Base-by-base conservation (phyloP, 2,329 filamentous ascomycete species). In the Verticillium nonalfalfae region DNA sequence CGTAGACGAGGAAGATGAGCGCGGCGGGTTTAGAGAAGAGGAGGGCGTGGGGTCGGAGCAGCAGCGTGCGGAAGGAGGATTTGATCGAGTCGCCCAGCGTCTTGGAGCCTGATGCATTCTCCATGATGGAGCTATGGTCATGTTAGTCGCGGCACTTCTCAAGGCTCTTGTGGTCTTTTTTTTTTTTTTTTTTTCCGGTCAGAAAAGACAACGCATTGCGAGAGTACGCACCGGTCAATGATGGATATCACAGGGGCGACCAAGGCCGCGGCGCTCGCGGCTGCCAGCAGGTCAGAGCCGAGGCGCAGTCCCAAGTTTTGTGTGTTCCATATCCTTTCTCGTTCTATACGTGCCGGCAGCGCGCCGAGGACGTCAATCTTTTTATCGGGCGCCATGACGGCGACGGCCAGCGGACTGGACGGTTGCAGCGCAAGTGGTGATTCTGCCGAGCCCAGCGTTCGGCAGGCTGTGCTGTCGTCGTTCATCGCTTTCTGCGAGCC, bases 241-340 rank as follows among this genome's bases (percentile, higher is more conserved):
- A 95, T 89, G 40, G 90, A 90, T 65, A 97, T 94, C 45, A 96
- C 72, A 1, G 93, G 93, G 60, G 93, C 91, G 57, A 97, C 89
- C 63, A 95, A 78, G 7, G 83, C 84, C 1, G 89, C 91, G 11
- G 93, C 91, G 56, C 85, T 83, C 1, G 84, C 82, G 1, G 91
- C 93, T 68, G 89, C 88, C 55, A 84, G 74, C 26, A 84, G 74
- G 77, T 97, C 92, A 15, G 86, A 84, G 54, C 81, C 85, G 13
- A 96, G 71, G 59, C 92, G 83, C 66, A 82, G 73, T 14, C 83
- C 83, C 60, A 96, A 75, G 67, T 90, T 88, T 66, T 85, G 84
- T 31, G 90, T 93, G 73, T 96, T 96, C 90, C 90, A 94, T 74
- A 35, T 55, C 45, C 54, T 56, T 21, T 56, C 54, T 13, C 45